Percentiles rank a stretch among this genome's conserved stretches.
Evolutionary conservation across 2,329 filamentous ascomycete species (phyloP).

Genomic region (Beauveria scarabaeidicola): DNA sequence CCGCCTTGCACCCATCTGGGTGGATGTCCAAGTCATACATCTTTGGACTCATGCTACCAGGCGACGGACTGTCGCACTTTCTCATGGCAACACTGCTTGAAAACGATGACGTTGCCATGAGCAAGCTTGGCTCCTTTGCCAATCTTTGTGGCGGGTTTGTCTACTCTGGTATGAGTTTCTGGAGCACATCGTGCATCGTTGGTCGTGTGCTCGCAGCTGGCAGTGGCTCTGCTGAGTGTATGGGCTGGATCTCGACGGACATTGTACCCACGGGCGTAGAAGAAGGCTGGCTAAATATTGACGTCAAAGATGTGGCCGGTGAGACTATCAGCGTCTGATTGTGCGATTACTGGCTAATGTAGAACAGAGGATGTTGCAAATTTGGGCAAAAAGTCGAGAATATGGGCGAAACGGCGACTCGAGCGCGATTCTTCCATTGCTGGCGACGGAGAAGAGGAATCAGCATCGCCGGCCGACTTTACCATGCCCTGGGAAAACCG

Average conservation of each 20-base stretch:
- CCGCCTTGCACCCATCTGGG: conserved; percentile 49
- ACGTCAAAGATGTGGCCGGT: conserved; percentile 46
- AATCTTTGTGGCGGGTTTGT: conserved; percentile 58
- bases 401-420: conserved; percentile 52
- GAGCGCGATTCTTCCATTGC: conserved; percentile 54
- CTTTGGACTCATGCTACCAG: conserved; percentile 56
- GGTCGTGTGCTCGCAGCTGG: conserved; percentile 57
- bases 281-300: conserved; percentile 53
- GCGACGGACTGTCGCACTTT: conserved; percentile 53
- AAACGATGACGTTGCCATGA: conserved; percentile 52
- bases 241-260: conserved; percentile 60
- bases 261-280: conserved; percentile 42
- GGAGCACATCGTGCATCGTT: conserved; percentile 58
- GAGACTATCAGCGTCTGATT: conserved; percentile 18
- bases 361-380: conserved; percentile 38
- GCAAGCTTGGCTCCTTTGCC: conserved; percentile 49
- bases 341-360: not conserved
- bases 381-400: conserved; percentile 46
- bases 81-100: conserved; percentile 59
- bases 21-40: conserved; percentile 63
- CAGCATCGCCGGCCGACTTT: conserved; percentile 53
- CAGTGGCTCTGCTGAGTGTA: conserved; percentile 53
- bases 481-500: conserved; percentile 50
- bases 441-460: conserved; percentile 46
- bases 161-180: conserved; percentile 56